Evolutionary conservation across 441 rosid genomes (phyloP).

Genomic region (Heliophila coronopifolia): DNA sequence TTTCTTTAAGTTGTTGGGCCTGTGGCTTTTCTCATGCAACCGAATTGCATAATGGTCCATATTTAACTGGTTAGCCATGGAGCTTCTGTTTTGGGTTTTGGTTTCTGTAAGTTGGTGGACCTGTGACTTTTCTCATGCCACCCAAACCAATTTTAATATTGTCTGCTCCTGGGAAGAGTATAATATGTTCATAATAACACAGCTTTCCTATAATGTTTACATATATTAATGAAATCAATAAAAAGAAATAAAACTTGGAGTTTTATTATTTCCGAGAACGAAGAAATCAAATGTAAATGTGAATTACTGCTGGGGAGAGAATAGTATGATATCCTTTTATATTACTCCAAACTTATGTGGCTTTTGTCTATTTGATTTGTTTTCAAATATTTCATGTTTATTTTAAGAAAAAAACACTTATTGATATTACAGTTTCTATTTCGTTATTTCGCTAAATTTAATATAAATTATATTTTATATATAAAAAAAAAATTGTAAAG

Average conservation of each 20-base stretch:
- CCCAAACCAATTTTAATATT: background rate
- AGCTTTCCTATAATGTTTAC: background rate
- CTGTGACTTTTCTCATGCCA: background rate
- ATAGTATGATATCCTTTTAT: background rate
- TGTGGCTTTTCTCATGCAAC: background rate
- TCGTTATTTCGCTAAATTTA: background rate
- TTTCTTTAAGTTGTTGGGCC: background rate
- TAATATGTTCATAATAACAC: background rate
- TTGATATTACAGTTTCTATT: constrained; percentile 9
- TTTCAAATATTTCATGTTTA: constrained; percentile 15
- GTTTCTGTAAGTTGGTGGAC: too few species aligned
- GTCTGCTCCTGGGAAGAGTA: background rate
- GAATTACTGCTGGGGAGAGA: constrained; percentile 5
- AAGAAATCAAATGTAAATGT: background rate
- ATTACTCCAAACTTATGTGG: constrained; percentile 19
- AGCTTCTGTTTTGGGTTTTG: background rate
- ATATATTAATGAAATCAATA: background rate
- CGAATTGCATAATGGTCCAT: background rate
- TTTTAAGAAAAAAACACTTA: constrained; percentile 5
- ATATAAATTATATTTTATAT: too few species aligned
- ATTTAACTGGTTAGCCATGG: background rate
- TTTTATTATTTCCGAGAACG: constrained; percentile 1
- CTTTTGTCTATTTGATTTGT: constrained; percentile 12
- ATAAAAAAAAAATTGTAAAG: too few species aligned
- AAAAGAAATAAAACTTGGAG: background rate